Percentiles rank a stretch among this genome's conserved stretches.
These are phyloP conservation scores for Pinus tabuliformis DNA, from an alignment of 75 land plant species.

Conservation along the genomic window DNA sequence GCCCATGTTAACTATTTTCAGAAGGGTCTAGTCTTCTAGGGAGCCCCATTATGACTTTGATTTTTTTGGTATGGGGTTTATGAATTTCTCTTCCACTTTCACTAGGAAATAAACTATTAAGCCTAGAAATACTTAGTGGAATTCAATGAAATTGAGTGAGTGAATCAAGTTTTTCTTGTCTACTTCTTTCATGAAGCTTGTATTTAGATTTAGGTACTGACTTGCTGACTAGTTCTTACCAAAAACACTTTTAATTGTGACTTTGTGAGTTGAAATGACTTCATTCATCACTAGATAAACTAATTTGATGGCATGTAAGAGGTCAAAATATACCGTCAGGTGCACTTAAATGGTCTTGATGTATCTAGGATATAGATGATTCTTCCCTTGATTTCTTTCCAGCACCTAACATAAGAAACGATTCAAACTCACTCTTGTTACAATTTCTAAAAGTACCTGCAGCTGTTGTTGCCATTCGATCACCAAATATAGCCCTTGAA, in stretches of 20 bases:
- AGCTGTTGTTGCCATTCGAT: neutral
- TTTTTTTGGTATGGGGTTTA: neutral
- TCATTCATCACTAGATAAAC: neutral
- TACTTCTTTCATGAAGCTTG: neutral
- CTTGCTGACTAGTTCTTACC: neutral
- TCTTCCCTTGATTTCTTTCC: constrained; percentile 1
- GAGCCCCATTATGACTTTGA: neutral
- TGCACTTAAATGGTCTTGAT: neutral
- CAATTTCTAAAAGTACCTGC: neutral
- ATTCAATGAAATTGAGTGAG: neutral
- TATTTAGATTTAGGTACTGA: neutral
- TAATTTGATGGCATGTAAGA: neutral
- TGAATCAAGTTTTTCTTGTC: neutral
- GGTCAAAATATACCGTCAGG: neutral
- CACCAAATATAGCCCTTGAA: neutral
- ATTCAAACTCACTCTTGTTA: neutral
- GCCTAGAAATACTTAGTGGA: constrained; percentile 2
- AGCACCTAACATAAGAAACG: neutral
- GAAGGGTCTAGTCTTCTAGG: neutral
- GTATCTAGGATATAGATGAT: neutral
- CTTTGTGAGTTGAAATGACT: neutral
- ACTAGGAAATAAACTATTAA: neutral
- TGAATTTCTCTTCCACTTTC: constrained; percentile 2
- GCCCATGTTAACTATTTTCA: neutral
- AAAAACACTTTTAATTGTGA: neutral